Percentiles rank a stretch among this genome's conserved stretches.
Conservation (phyloP, 495 filamentous ascomycete species). For the Penicillium fimorum region DNA sequence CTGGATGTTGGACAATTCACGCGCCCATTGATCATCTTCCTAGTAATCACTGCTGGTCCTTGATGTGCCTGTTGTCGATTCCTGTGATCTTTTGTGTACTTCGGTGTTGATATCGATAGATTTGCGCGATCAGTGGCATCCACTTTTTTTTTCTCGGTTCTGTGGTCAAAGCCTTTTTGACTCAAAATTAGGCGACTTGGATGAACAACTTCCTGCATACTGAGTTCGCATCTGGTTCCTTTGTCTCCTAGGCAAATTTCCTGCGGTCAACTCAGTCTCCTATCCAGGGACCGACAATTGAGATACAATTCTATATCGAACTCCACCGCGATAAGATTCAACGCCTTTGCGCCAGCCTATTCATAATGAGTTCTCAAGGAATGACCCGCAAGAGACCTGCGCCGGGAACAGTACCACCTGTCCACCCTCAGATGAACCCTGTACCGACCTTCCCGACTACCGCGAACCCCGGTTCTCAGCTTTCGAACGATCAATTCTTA, state of each 20-base stretch:
- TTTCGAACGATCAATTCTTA: conserved; percentile 55
- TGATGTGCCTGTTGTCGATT: conserved; percentile 5
- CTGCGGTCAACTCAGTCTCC: background rate
- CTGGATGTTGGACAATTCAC: conserved; percentile 14
- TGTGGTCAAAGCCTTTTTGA: conserved; percentile 18
- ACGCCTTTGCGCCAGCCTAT: conserved; percentile 8
- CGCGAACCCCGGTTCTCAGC: conserved; percentile 34
- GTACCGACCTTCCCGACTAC: conserved; percentile 34
- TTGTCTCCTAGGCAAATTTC: conserved; percentile 1
- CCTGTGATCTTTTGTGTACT: background rate
- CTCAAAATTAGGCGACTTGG: conserved; percentile 13
- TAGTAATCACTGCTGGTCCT: conserved; percentile 3
- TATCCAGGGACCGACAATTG: background rate
- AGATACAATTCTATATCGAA: conserved; percentile 1
- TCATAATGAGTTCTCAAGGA: conserved; percentile 44
- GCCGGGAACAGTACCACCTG: conserved; percentile 62
- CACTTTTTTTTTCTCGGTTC: conserved; percentile 16
- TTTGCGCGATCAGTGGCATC: background rate
- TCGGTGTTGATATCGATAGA: background rate
- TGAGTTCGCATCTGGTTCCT: background rate
- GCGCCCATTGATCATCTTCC: conserved; percentile 10
- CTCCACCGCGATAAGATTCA: conserved; percentile 14
- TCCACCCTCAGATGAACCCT: conserved; percentile 45
- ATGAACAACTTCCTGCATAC: conserved; percentile 9
- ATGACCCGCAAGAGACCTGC: conserved; percentile 68